Conservation (phyloP, 352 stramenopile species). For the Globisporangium ultimum region DNA sequence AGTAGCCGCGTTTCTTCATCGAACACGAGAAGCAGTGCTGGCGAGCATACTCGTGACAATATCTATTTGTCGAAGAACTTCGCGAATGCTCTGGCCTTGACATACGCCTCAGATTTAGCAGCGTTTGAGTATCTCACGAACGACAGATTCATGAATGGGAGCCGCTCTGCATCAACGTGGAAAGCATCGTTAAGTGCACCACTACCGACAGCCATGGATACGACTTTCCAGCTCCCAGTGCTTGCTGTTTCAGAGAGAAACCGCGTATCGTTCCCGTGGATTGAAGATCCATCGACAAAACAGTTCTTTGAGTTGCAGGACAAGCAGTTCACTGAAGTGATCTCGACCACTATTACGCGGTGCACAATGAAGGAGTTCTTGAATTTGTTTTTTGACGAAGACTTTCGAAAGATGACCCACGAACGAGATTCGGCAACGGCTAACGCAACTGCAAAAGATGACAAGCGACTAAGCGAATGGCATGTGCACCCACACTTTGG, state of each 20-base stretch:
- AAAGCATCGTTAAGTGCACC: neutral
- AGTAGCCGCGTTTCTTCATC: neutral
- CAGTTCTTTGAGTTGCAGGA: constrained; percentile 50
- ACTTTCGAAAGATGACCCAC: constrained; percentile 25
- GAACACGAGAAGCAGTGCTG: constrained; percentile 7
- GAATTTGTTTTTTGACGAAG: constrained; percentile 38
- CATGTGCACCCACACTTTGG: constrained; percentile 50
- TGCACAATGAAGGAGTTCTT: constrained; percentile 38
- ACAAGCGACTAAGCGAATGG: constrained; percentile 39
- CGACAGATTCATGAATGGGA: neutral
- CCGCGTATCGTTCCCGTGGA: constrained; percentile 45
- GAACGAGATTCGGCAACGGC: neutral
- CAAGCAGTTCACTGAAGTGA: constrained; percentile 46
- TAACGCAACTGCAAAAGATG: neutral
- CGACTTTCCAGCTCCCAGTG: constrained; percentile 41
- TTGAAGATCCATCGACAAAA: constrained; percentile 27
- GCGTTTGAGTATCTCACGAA: constrained; percentile 32
- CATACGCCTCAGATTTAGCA: constrained; percentile 68
- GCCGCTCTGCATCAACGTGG: neutral
- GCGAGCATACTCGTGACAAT: constrained; percentile 21
- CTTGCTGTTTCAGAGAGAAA: constrained; percentile 26
- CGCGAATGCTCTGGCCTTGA: constrained; percentile 50
- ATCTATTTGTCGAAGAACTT: constrained; percentile 76
- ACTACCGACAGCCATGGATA: constrained; percentile 16
- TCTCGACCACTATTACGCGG: constrained; percentile 37